A percentile compares a stretch with the other conserved stretches of the same genome.
phyloP scores from a whole-genome alignment of 805 yeast species.

The Candida peoriensis region DNA sequence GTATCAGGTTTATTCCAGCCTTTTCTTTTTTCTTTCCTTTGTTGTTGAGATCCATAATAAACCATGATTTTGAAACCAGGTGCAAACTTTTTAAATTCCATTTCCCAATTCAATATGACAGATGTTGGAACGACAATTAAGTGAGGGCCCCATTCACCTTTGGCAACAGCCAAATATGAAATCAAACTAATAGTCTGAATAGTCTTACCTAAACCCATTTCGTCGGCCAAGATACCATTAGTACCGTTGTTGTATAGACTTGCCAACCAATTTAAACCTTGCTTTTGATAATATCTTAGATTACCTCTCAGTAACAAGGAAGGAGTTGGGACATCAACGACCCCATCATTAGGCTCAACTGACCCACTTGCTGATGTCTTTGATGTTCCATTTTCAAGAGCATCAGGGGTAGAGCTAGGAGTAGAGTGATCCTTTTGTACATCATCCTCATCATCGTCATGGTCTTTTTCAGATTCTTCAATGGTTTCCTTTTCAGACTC shows the following conservation, averaged over 20 bases:
- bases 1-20: slow-evolving; percentile 98
- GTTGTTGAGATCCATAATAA: slow-evolving; percentile 95
- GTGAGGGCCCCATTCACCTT: slow-evolving; percentile 97
- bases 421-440: slow-evolving; percentile 20
- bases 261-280: slow-evolving; percentile 96
- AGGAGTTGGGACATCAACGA: slow-evolving; percentile 76
- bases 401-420: slow-evolving; percentile 33
- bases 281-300: slow-evolving; percentile 87
- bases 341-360: slow-evolving; percentile 28
- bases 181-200: slow-evolving; percentile 90
- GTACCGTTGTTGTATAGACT: slow-evolving; percentile 88
- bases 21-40: slow-evolving; percentile 88
- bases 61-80: slow-evolving; percentile 96
- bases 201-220: slow-evolving; percentile 97
- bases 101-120: slow-evolving; percentile 97
- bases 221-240: slow-evolving; percentile 96
- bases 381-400: slow-evolving; percentile 12
- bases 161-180: slow-evolving; percentile 87
- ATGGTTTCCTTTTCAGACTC: slow-evolving; percentile 20
- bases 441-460: slow-evolving; percentile 15
- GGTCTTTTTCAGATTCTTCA: slow-evolving; percentile 14
- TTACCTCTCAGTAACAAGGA: slow-evolving; percentile 67
- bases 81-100: slow-evolving; percentile 97
- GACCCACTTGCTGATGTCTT: slow-evolving; percentile 14
- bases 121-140: slow-evolving; percentile 95